phyloP scores from a whole-genome alignment of 805 yeast species.

The Teunomyces gatunensis region DNA sequence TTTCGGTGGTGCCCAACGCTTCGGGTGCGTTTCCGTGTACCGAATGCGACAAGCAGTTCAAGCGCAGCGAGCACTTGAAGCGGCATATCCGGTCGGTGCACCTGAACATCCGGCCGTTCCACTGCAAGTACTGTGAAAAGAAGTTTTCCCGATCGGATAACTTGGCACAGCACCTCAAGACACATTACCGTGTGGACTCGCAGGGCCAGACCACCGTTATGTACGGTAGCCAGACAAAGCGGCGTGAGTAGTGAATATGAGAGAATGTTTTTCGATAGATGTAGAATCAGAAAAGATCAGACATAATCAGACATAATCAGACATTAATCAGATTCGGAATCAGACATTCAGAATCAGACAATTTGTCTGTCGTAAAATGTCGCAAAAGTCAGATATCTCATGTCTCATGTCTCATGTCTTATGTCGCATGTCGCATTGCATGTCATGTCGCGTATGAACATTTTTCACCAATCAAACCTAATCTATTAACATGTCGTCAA shows the following conservation, averaged over 20 bases:
- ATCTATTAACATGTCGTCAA: constrained; percentile 9
- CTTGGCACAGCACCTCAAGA: constrained; percentile 44
- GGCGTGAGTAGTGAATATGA: constrained; percentile 3
- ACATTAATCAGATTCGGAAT: too few species aligned
- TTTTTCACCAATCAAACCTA: constrained; percentile 4
- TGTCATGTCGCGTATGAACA: too few species aligned
- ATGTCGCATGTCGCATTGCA: background rate
- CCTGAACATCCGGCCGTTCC: constrained; percentile 44
- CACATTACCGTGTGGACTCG: constrained; percentile 22
- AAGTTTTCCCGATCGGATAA: constrained; percentile 42
- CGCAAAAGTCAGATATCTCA: too few species aligned
- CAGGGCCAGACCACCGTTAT: constrained; percentile 9
- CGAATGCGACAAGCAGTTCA: constrained; percentile 42
- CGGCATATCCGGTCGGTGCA: constrained; percentile 44
- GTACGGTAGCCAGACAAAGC: constrained; percentile 4
- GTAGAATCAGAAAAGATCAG: too few species aligned
- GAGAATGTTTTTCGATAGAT: background rate
- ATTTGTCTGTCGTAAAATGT: background rate
- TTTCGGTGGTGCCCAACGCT: constrained; percentile 9
- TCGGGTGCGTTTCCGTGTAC: constrained; percentile 35
- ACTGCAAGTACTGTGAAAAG: constrained; percentile 44
- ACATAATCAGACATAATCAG: too few species aligned
- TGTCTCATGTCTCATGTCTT: too few species aligned
- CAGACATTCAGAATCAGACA: too few species aligned
- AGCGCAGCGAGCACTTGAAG: constrained; percentile 43